phyloP scores from a whole-genome alignment of 2,329 filamentous ascomycete species.

The Phialophora macrospora region DNA sequence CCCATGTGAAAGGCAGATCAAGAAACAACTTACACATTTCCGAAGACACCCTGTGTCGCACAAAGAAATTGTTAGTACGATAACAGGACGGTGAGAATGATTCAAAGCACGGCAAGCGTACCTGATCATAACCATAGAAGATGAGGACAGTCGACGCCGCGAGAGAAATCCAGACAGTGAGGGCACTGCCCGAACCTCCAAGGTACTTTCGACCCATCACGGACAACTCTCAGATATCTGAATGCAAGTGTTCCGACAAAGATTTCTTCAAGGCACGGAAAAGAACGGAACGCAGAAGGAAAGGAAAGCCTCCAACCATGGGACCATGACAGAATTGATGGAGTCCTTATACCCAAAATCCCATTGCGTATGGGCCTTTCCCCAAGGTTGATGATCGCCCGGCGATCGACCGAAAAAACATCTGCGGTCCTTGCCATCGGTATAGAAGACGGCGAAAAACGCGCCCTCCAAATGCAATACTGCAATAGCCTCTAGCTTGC shows the following conservation, averaged over 20 bases:
- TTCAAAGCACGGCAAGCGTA: conserved; percentile 26
- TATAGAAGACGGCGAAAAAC: conserved; percentile 21
- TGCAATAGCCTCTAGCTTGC: conserved; percentile 12
- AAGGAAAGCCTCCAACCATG: background rate
- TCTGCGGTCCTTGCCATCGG: conserved; percentile 4
- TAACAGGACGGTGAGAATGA: background rate
- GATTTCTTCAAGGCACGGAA: background rate
- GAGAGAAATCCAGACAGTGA: conserved; percentile 60
- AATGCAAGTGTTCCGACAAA: background rate
- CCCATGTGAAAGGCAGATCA: background rate
- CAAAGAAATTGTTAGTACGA: conserved; percentile 8
- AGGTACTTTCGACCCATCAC: conserved; percentile 56
- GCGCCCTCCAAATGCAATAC: conserved; percentile 1
- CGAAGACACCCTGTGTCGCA: conserved; percentile 45
- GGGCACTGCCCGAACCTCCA: conserved; percentile 55
- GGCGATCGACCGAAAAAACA: conserved; percentile 14
- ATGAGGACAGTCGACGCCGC: conserved; percentile 57
- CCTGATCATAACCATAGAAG: conserved; percentile 56
- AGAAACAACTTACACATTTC: conserved; percentile 36
- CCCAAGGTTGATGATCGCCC: conserved; percentile 11
- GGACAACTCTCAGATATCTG: background rate
- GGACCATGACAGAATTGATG: background rate
- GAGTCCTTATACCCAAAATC: background rate
- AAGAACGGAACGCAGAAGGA: background rate
- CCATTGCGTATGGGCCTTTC: background rate